Percentiles rank a stretch among this genome's conserved stretches.
Conservation (phyloP, 2,329 filamentous ascomycete genomes). For the Truncatella angustata region DNA sequence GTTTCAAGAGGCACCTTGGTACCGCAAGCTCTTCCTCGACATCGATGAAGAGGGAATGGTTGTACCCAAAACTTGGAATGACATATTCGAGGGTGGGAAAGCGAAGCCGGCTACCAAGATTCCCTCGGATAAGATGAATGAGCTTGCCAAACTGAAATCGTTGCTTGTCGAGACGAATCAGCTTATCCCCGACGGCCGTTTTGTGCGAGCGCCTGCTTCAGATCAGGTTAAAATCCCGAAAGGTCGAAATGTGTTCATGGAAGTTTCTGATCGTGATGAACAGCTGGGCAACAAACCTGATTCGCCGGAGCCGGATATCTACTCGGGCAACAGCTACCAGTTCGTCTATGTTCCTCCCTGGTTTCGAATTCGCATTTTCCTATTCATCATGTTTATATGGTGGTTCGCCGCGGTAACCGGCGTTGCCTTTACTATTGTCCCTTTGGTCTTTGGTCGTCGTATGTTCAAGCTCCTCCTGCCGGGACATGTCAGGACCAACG, state of each 20-base stretch:
- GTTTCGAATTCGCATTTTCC: constrained; percentile 75
- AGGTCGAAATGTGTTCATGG: constrained; percentile 75
- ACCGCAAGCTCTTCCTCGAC: constrained; percentile 45
- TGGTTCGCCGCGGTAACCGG: constrained; percentile 87
- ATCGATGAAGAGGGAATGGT: constrained; percentile 40
- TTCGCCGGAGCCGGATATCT: constrained; percentile 47
- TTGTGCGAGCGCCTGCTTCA: constrained; percentile 88
- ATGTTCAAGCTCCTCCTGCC: constrained; percentile 75
- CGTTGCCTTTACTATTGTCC: constrained; percentile 80
- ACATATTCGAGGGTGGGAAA: constrained; percentile 49
- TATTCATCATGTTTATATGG: constrained; percentile 92
- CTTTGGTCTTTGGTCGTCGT: constrained; percentile 78
- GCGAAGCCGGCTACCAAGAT: constrained; percentile 39
- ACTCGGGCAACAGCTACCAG: constrained; percentile 61
- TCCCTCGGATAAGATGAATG: constrained; percentile 32
- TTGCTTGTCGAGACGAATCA: constrained; percentile 47
- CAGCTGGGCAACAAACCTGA: constrained; percentile 63
- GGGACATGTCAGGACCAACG: constrained; percentile 73
- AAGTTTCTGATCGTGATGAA: constrained; percentile 67
- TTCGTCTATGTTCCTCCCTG: constrained; percentile 80
- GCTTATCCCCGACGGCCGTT: constrained; percentile 70
- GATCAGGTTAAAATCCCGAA: constrained; percentile 95
- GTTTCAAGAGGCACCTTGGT: constrained; percentile 32
- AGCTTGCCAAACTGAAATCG: constrained; percentile 38
- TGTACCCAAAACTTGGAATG: constrained; percentile 56